These are phyloP conservation scores for Beauveria australis DNA, from an alignment of 2,329 filamentous ascomycete genomes.

Conservation along the genomic window DNA sequence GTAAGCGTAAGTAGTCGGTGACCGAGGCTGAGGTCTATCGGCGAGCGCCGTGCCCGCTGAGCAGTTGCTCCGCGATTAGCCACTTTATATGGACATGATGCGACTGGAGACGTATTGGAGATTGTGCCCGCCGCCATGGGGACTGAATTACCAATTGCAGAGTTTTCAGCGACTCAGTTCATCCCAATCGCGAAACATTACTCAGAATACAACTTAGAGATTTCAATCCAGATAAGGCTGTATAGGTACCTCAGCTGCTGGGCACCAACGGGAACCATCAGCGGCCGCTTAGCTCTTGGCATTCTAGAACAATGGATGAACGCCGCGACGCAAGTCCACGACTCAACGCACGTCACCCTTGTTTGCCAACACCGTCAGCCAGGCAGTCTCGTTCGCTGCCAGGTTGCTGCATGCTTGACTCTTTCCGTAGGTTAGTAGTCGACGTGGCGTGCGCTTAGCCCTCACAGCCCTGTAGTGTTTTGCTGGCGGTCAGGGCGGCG, in stretches of 20 bases:
- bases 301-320: conserved; percentile 1
- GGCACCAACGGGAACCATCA: not conserved
- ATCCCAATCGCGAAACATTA: too few species aligned
- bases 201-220: not conserved
- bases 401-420: not conserved
- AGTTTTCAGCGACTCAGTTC: not conserved
- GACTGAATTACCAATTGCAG: not conserved
- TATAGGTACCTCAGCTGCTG: not conserved
- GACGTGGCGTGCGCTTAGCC: not conserved
- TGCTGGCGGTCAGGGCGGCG: not conserved
- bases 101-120: too few species aligned
- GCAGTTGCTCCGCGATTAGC: too few species aligned
- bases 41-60: too few species aligned
- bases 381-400: not conserved
- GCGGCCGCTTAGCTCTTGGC: not conserved
- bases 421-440: not conserved
- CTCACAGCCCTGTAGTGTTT: not conserved
- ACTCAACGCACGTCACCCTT: not conserved
- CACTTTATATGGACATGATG: too few species aligned
- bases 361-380: not conserved
- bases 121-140: too few species aligned
- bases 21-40: too few species aligned
- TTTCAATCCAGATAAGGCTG: not conserved
- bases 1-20: too few species aligned
- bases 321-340: not conserved